Evolutionary conservation across 2,329 filamentous ascomycete genomes (phyloP).

Genomic region (Paecilomyces fulvus): DNA sequence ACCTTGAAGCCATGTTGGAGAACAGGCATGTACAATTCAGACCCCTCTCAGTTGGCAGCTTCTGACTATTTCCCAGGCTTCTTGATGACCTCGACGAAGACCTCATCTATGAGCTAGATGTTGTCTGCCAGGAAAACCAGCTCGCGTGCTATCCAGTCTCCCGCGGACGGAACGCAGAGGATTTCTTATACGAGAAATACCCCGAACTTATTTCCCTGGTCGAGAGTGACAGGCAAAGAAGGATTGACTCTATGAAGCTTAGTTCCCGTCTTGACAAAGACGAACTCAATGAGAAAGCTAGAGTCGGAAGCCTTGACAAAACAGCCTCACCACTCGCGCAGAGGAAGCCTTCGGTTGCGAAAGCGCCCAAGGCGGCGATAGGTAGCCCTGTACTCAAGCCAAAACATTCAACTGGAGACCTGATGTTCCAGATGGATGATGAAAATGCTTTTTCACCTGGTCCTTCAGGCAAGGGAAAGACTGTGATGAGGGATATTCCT

Average conservation of each 20-base stretch:
- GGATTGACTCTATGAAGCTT: constrained; percentile 69
- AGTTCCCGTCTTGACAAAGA: constrained; percentile 55
- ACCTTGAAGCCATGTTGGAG: constrained; percentile 85
- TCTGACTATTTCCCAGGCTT: constrained; percentile 39
- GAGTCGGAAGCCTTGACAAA: constrained; percentile 60
- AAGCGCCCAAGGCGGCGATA: constrained; percentile 38
- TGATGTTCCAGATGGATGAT: constrained; percentile 94
- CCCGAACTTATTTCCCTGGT: constrained; percentile 35
- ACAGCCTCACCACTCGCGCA: constrained; percentile 38
- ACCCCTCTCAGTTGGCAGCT: not conserved
- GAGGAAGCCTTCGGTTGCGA: constrained; percentile 34
- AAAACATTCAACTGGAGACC: constrained; percentile 60
- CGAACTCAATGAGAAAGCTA: constrained; percentile 55
- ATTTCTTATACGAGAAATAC: constrained; percentile 36
- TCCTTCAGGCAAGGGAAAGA: constrained; percentile 22
- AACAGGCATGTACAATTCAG: constrained; percentile 51
- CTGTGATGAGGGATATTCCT: constrained; percentile 12
- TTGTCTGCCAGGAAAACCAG: constrained; percentile 74
- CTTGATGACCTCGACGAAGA: constrained; percentile 80
- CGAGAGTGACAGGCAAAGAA: constrained; percentile 45
- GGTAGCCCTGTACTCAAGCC: constrained; percentile 60
- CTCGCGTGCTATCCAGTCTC: constrained; percentile 67
- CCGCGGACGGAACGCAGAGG: constrained; percentile 64
- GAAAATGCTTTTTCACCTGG: constrained; percentile 38
- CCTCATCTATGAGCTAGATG: constrained; percentile 71